Evolutionary conservation across 345 rosid genomes (phyloP), one percentile per base, ranked within the genome.

Genomic region (Corchorus olitorius): DNA sequence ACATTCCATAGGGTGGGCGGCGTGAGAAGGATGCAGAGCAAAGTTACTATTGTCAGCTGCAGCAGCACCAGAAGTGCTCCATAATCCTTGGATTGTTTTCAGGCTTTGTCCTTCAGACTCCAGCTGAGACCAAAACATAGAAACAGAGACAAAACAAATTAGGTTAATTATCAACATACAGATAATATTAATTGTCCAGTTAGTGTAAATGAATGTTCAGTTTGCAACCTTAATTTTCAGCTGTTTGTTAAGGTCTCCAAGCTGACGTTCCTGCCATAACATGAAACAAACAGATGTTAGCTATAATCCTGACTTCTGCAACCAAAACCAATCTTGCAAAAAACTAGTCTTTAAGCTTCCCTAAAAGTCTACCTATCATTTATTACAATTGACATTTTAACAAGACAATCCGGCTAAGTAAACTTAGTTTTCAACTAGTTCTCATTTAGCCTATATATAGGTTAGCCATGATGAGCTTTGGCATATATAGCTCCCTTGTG

Each of bases 181-280:
- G 22, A 20, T 19, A 43, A 27, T 15, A 27, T 7, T 27, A 2
- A 14, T 43, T 6, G 27, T 45, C 17, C 43, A 39, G 27, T 27
- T n/a, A 4, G 4, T 48, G 20, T 22, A 15, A 2, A 63, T 48
- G 72, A 15, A 68, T 27, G 43, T 15, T 68, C 1, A 22, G 11
- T 22, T n/a, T 61, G 8, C 0, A 13, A 91, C 98, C 97, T 91
- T 92, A 50, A 80, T 78, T 87, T 84, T 89, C 52, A 93, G 93
- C 75, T 91, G 93, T 87, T 89, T 93, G 92, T 93, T 93, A 17
- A 93, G 78, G 81, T 93, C 94, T 81, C 98, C 94, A 15, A 93
- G 93, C 64, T 89, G 92, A 75, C 97, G 90, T 79, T 93, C 98
- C 98, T 93, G 89, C 75, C 61, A 80, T 61, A 34, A 37, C 6